Conservation (phyloP, 2,329 filamentous ascomycete species). For the Alternaria sp. region DNA sequence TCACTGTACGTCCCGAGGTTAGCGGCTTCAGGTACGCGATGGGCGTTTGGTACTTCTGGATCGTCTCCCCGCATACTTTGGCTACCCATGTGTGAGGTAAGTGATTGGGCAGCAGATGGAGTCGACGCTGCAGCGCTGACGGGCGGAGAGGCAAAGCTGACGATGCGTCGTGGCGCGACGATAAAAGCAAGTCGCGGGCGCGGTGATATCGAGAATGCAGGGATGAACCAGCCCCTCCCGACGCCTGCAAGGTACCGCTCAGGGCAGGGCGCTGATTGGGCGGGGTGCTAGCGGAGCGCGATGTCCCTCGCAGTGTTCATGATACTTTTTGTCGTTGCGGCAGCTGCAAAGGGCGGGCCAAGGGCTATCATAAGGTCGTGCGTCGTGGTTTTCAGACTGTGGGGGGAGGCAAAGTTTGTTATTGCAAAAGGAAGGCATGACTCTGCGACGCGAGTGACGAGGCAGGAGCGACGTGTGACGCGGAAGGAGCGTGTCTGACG, state of each 20-base stretch:
- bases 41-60: constrained; percentile 19
- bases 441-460: constrained; percentile 3
- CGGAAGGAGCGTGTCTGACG: background rate
- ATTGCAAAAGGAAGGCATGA: constrained; percentile 13
- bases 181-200: background rate
- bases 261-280: constrained; percentile 25
- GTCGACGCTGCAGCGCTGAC: constrained; percentile 3
- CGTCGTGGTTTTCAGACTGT: constrained; percentile 12
- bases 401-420: background rate
- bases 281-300: constrained; percentile 1
- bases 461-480: constrained; percentile 12
- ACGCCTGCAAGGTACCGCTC: constrained; percentile 21
- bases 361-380: constrained; percentile 3
- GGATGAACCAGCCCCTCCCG: constrained; percentile 17
- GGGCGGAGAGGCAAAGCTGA: constrained; percentile 4
- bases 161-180: background rate
- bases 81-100: background rate
- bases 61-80: constrained; percentile 17
- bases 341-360: constrained; percentile 16
- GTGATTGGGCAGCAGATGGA: background rate
- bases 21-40: constrained; percentile 28
- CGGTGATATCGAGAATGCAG: constrained; percentile 2
- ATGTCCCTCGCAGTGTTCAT: constrained; percentile 13
- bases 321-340: constrained; percentile 19
- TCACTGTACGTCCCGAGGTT: constrained; percentile 18